Conservation (phyloP, 2,329 filamentous ascomycete genomes). For the Pseudopyricularia javanii region DNA sequence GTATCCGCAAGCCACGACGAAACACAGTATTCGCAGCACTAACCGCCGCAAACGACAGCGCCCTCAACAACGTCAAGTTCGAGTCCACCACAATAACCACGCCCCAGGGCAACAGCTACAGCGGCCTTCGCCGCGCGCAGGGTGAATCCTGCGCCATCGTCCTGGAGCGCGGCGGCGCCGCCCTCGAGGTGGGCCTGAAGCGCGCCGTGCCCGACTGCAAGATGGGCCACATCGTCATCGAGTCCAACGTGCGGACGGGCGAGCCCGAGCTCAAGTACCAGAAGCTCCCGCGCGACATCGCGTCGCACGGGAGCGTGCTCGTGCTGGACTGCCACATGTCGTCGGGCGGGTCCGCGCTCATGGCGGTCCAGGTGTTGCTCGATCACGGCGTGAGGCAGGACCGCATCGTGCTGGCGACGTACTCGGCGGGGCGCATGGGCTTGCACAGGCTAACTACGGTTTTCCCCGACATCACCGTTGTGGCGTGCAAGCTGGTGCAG, state of each 20-base stretch:
- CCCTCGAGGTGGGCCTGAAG: slow-evolving; percentile 76
- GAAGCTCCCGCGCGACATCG: slow-evolving; percentile 63
- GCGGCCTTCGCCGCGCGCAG: slow-evolving; percentile 50
- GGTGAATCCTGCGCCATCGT: slow-evolving; percentile 78
- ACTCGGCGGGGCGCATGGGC: slow-evolving; percentile 74
- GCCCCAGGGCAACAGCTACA: slow-evolving; percentile 56
- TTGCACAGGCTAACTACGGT: slow-evolving; percentile 77
- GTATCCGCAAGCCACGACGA: background rate
- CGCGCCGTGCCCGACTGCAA: slow-evolving; percentile 87
- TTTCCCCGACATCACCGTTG: slow-evolving; percentile 76
- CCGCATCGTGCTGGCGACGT: slow-evolving; percentile 85
- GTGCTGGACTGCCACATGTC: slow-evolving; percentile 92
- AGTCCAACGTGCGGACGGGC: slow-evolving; percentile 72
- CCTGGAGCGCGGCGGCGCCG: slow-evolving; percentile 77
- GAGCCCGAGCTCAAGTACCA: slow-evolving; percentile 91
- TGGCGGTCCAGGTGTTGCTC: slow-evolving; percentile 92
- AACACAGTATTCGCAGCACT: background rate
- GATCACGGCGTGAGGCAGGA: slow-evolving; percentile 83
- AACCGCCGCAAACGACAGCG: slow-evolving; percentile 30
- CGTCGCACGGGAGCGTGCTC: slow-evolving; percentile 60
- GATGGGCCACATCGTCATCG: slow-evolving; percentile 80
- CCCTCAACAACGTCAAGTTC: slow-evolving; percentile 67
- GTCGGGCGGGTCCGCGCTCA: slow-evolving; percentile 71
- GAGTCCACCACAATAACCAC: slow-evolving; percentile 53
- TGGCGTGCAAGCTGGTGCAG: slow-evolving; percentile 69